phyloP scores from a whole-genome alignment of 805 yeast genomes.

The Geotrichum ghanense region DNA sequence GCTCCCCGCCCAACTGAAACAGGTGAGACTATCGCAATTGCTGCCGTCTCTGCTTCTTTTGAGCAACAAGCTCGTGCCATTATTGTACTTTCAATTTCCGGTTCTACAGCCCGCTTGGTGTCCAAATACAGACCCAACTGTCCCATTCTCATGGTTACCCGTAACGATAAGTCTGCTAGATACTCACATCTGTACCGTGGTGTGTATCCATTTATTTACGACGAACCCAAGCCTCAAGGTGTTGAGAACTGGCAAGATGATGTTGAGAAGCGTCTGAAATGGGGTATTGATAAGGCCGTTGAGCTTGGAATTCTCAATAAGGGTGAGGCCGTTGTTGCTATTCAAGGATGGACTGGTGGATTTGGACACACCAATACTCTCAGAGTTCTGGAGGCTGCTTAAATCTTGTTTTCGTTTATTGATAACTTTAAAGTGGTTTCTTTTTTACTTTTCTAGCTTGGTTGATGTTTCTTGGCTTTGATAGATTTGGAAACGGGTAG shows the following conservation, averaged over 20 bases:
- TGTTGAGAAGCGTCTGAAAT: constrained; percentile 87
- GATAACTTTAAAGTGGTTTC: too few relatives aligned
- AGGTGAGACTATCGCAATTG: constrained; percentile 92
- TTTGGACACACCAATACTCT: constrained; percentile 98
- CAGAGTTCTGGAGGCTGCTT: constrained; percentile 67
- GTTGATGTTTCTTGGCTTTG: too few relatives aligned
- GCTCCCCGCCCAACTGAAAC: constrained; percentile 85
- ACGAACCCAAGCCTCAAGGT: constrained; percentile 37
- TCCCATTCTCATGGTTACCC: constrained; percentile 96
- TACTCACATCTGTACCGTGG: constrained; percentile 96
- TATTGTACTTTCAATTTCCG: constrained; percentile 89
- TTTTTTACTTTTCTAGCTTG: too few relatives aligned
- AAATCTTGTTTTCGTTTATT: too few relatives aligned
- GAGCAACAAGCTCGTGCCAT: constrained; percentile 97
- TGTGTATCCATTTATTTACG: constrained; percentile 92
- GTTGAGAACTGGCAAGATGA: constrained; percentile 87
- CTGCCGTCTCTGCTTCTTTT: constrained; percentile 92
- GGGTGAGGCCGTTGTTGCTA: constrained; percentile 86
- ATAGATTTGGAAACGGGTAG: too few relatives aligned
- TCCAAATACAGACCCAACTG: constrained; percentile 97
- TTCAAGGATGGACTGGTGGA: constrained; percentile 99
- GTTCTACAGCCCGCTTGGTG: constrained; percentile 88
- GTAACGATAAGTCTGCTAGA: constrained; percentile 89
- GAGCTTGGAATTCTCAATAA: constrained; percentile 72
- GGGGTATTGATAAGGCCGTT: constrained; percentile 85